phyloP scores from a whole-genome alignment of 78 protist genomes.

The Planoprotostelium fungivorum region DNA sequence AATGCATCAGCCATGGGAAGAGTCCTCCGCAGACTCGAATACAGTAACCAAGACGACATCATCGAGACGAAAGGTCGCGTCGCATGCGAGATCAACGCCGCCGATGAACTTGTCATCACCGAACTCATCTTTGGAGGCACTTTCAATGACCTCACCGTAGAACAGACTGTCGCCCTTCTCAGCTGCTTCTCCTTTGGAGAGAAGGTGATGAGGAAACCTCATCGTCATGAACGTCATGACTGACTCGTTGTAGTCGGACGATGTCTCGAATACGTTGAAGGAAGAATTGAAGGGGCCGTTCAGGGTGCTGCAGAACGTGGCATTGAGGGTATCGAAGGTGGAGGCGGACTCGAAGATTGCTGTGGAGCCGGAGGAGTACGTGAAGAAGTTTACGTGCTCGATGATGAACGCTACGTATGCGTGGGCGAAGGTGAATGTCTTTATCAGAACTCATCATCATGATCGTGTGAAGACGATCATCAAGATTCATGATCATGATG shows the following conservation, averaged over 20 bases:
- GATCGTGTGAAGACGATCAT: no score
- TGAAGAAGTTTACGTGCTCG: background rate
- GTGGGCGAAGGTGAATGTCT: slow-evolving; percentile 39
- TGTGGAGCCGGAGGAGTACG: slow-evolving; percentile 1
- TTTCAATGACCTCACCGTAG: slow-evolving; percentile 76
- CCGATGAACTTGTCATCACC: slow-evolving; percentile 89
- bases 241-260: background rate
- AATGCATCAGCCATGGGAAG: slow-evolving; percentile 53
- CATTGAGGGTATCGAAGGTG: background rate
- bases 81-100: slow-evolving; percentile 92
- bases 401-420: slow-evolving; percentile 14
- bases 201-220: background rate
- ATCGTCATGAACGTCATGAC: background rate
- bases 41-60: slow-evolving; percentile 69
- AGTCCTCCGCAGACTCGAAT: slow-evolving; percentile 86
- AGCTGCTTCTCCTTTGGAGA: slow-evolving; percentile 75
- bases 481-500: no score
- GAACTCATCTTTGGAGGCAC: slow-evolving; percentile 91
- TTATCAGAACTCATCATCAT: no score
- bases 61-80: slow-evolving; percentile 89
- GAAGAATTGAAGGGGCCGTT: background rate
- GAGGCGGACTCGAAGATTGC: background rate
- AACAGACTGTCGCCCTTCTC: slow-evolving; percentile 75
- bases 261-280: background rate
- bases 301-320: background rate